Percentiles rank a stretch among this genome's conserved stretches.
Evolutionary conservation across 179 eudicot genomes (phyloP).

Genomic region (Drosera spatulata): DNA sequence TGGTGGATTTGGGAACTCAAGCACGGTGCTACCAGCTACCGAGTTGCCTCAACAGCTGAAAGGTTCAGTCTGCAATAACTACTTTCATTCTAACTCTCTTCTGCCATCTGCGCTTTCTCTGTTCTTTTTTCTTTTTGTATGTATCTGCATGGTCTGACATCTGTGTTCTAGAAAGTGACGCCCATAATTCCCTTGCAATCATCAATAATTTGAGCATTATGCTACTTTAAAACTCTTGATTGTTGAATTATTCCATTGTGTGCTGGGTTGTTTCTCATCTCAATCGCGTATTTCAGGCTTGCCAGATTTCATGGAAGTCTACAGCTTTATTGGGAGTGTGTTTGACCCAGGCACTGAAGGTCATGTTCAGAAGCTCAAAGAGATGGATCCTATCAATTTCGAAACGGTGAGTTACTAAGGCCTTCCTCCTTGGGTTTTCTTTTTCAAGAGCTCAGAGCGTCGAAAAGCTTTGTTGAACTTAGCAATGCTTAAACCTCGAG

Average conservation of each 20-base stretch:
- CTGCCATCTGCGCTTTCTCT: too few relatives aligned
- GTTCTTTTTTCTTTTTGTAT: too few relatives aligned
- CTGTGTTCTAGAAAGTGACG: too few relatives aligned
- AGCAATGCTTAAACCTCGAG: too few relatives aligned
- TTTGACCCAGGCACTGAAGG: conserved; percentile 75
- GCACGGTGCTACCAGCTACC: conserved; percentile 25
- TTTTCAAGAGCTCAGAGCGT: background rate
- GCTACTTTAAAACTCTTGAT: background rate
- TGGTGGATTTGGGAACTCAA: conserved; percentile 37
- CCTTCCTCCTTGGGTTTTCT: background rate
- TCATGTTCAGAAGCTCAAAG: conserved; percentile 88
- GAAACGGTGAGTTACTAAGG: conserved; percentile 60
- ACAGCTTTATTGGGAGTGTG: conserved; percentile 84
- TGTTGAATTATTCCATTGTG: background rate
- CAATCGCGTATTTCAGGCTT: conserved; percentile 37
- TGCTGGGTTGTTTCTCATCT: conserved; percentile 7
- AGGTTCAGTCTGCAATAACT: too few relatives aligned
- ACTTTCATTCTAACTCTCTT: too few relatives aligned
- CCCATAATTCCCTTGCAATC: too few relatives aligned
- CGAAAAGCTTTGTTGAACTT: background rate
- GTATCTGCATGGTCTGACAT: too few relatives aligned
- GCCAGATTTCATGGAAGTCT: conserved; percentile 93
- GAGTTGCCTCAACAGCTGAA: conserved; percentile 13
- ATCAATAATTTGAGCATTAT: too few relatives aligned
- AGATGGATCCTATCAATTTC: conserved; percentile 96